Base-by-base conservation (phyloP, 495 filamentous ascomycete species). In the Hypoxylon lienhwacheense region DNA sequence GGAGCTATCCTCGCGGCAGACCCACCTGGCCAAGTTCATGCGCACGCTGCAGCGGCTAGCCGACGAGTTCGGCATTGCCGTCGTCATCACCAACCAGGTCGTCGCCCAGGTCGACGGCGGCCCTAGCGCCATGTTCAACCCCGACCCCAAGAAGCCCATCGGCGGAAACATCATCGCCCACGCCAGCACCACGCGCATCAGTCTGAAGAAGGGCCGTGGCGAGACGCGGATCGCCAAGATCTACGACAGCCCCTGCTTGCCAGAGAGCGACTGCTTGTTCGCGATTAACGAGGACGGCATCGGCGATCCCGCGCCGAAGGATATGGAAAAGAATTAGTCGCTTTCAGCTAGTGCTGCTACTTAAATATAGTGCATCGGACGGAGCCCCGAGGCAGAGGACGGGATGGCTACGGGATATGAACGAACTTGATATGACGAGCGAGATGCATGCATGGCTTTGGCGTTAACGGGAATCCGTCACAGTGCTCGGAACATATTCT, bases 131-230 rank as follows among this genome's bases (percentile, higher is more conserved):
- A 98, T 98, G 93, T 98, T 95, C 76, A 98, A 98, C 58, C 93
- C 93, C 0, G 93, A 98, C 65, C 93, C 93, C 4, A 98, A 98
- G 81, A 98, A 98, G 66, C 93, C 93, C 0, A 97, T 98, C 70
- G 93, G 93, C 44, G 93, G 93, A 55, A 97, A 98, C 69, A 97
- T 98, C 66, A 97, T 98, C 67, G 93, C 93, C 10, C 93, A 98
- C 68, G 90, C 93, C 28, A 93, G 88, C 60, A 98, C 93, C 5
- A 98, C 93, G 7, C 69, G 81, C 17, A 73, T 98, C 59, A 95
- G 89, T 58, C 69, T 98, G 63, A 96, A 95, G 76, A 98, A 98
- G 69, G 95, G 95, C 11, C 76, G 92, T 17, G 93, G 84, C 14
- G 93, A 98, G 78, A 97, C 93, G 14, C 82, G 93, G 73, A 85